Evolutionary conservation across 179 eudicot species (phyloP).

Genomic region (Carnegiea gigantea): DNA sequence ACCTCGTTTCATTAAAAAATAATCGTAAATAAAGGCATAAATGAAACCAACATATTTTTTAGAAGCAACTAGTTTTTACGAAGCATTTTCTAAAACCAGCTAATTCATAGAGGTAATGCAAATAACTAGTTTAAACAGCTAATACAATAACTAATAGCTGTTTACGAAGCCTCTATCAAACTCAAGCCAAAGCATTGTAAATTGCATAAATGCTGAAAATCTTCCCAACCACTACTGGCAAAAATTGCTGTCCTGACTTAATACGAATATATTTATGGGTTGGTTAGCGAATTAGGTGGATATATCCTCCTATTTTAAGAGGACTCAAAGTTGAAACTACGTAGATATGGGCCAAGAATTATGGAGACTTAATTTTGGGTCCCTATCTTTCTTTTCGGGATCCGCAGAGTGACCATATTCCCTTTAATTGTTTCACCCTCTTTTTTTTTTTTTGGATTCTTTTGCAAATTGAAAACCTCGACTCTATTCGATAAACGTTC

Average conservation of each 20-base stretch:
- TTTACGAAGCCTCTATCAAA: too few relatives aligned
- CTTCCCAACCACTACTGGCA: background rate
- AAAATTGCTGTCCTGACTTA: background rate
- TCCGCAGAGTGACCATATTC: background rate
- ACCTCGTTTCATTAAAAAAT: too few relatives aligned
- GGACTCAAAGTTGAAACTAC: background rate
- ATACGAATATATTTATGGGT: background rate
- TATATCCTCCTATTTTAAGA: background rate
- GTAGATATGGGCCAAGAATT: background rate
- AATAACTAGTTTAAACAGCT: too few relatives aligned
- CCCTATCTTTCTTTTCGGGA: background rate
- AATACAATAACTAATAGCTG: too few relatives aligned
- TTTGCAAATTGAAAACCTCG: background rate
- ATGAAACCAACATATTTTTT: too few relatives aligned
- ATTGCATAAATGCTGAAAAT: too few relatives aligned
- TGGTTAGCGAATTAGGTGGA: background rate
- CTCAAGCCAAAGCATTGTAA: too few relatives aligned
- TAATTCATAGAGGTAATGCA: too few relatives aligned
- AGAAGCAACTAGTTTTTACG: too few relatives aligned
- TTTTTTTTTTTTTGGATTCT: too few relatives aligned
- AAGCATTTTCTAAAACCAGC: too few relatives aligned
- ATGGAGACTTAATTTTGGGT: background rate
- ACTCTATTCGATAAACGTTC: background rate
- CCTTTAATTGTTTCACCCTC: background rate
- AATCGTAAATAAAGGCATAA: too few relatives aligned